Conservation (phyloP, 116 monocot genomes). For the Zostera marina region DNA sequence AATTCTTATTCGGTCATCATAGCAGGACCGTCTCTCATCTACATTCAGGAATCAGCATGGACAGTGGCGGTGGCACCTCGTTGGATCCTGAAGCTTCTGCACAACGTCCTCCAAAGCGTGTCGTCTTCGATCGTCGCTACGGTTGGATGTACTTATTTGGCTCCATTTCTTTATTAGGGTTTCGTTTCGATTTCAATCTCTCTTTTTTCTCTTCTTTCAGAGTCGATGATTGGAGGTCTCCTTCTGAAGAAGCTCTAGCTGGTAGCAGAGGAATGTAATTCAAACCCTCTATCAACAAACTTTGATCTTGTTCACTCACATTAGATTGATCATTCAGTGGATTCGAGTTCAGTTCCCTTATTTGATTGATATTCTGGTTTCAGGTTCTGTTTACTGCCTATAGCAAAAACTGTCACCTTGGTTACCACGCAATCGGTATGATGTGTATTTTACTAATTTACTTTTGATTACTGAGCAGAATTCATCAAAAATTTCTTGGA, state of each 20-base stretch:
- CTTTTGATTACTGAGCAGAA: too few species aligned
- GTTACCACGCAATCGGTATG: constrained; percentile 42
- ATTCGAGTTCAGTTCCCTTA: background rate
- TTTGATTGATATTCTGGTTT: background rate
- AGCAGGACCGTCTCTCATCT: too few species aligned
- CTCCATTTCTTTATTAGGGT: background rate
- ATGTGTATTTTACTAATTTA: too few species aligned
- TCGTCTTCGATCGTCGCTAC: constrained; percentile 73
- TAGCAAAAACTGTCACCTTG: constrained; percentile 30
- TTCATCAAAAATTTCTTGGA: too few species aligned
- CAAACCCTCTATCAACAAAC: background rate
- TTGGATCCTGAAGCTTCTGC: background rate
- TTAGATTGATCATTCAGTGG: constrained; percentile 3
- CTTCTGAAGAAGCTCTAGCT: constrained; percentile 56
- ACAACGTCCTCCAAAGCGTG: constrained; percentile 16
- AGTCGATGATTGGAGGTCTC: constrained; percentile 76
- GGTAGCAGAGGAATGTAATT: constrained; percentile 75
- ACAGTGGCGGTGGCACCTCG: too few species aligned
- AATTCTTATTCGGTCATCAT: too few species aligned
- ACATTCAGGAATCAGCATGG: too few species aligned
- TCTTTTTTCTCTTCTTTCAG: constrained; percentile 19
- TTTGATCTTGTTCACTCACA: background rate
- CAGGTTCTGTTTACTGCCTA: constrained; percentile 81
- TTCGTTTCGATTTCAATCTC: background rate
- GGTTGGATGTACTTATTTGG: constrained; percentile 59